Conservation (phyloP, 2,329 filamentous ascomycete species). For the Fusarium anguioides region DNA sequence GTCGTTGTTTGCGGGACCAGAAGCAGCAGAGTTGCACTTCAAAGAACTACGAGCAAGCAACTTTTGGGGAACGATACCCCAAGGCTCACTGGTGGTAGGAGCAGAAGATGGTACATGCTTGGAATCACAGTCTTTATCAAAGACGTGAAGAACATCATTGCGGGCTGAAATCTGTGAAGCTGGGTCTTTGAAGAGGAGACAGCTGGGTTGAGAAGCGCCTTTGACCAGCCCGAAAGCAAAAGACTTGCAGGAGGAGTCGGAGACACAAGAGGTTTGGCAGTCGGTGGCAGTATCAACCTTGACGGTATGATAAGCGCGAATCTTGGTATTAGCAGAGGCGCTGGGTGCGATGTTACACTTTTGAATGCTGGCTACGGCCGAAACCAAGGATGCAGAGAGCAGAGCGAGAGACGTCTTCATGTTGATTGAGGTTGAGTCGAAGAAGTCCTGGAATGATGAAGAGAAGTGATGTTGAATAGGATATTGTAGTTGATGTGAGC, state of each 20-base stretch:
- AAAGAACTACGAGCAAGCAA: neutral
- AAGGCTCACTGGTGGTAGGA: conserved; percentile 4
- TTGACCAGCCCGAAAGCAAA: conserved; percentile 12
- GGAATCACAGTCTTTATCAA: conserved; percentile 5
- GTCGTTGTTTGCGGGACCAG: neutral
- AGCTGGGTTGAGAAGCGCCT: neutral
- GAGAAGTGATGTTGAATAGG: neutral
- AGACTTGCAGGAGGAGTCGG: neutral
- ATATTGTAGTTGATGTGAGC: no score
- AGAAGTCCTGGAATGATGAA: neutral
- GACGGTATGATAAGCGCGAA: neutral
- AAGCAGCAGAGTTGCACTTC: conserved; percentile 15
- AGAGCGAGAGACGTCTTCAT: conserved; percentile 16
- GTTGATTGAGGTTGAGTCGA: neutral
- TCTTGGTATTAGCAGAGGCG: neutral
- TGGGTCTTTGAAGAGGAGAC: neutral
- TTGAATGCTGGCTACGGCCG: neutral
- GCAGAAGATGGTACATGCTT: conserved; percentile 1
- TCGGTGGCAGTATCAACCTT: conserved; percentile 10
- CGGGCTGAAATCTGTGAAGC: neutral
- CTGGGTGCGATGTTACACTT: conserved; percentile 2
- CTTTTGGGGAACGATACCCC: neutral
- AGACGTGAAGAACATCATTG: conserved; percentile 9
- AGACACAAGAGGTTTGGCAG: conserved; percentile 7
- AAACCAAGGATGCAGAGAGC: conserved; percentile 4